phyloP scores from a whole-genome alignment of 2,329 filamentous ascomycete genomes.

The Fusarium sulawesiense region DNA sequence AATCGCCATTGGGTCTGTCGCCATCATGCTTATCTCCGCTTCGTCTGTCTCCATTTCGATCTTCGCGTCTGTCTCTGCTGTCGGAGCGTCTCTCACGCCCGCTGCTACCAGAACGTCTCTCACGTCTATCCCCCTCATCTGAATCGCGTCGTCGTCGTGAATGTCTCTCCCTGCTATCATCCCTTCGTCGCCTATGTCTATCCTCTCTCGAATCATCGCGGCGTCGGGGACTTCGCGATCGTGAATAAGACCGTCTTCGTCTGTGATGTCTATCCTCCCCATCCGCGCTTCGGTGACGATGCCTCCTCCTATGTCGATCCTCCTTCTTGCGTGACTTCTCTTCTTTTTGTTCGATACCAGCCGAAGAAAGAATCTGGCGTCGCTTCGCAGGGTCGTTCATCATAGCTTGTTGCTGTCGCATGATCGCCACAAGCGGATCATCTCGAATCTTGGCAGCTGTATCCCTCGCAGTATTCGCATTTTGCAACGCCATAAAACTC shows the following conservation, averaged over 20 bases:
- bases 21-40: neutral
- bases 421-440: conserved; percentile 92
- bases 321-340: conserved; percentile 51
- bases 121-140: conserved; percentile 28
- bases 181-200: conserved; percentile 40
- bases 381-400: conserved; percentile 80
- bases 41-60: neutral
- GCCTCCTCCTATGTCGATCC: conserved; percentile 56
- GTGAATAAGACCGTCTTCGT: conserved; percentile 59
- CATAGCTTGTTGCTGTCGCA: conserved; percentile 88
- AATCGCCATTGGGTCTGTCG: too few relatives aligned
- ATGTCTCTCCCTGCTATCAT: conserved; percentile 42
- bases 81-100: neutral
- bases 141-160: conserved; percentile 38
- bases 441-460: conserved; percentile 87
- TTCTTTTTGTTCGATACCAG: conserved; percentile 65
- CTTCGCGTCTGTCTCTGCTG: neutral
- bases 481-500: conserved; percentile 69
- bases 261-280: conserved; percentile 53
- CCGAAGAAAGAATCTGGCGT: conserved; percentile 73
- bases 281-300: conserved; percentile 57
- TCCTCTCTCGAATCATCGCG: conserved; percentile 48
- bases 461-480: conserved; percentile 80
- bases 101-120: neutral
- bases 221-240: conserved; percentile 57